phyloP scores from a whole-genome alignment of 257 asterid species.

The Solanum sitiens region DNA sequence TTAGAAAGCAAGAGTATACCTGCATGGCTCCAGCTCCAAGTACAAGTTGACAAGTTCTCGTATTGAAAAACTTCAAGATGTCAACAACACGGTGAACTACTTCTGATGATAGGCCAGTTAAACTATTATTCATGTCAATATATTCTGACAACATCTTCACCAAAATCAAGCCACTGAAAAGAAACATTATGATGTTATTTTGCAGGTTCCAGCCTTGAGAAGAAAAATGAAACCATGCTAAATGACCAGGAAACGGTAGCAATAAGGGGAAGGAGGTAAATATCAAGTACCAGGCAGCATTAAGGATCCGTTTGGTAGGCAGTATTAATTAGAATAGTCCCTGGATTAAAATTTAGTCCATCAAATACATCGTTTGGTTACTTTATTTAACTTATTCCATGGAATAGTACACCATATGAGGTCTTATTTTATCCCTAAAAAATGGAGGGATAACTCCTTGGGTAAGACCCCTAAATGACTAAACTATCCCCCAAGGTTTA shows the following conservation, averaged over 20 bases:
- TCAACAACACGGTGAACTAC: conserved; percentile 94
- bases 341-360: no score
- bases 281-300: neutral
- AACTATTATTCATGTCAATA: conserved; percentile 65
- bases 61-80: conserved; percentile 84
- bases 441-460: no score
- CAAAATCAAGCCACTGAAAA: conserved; percentile 85
- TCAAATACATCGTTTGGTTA: no score
- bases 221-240: neutral
- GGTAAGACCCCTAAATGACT: no score
- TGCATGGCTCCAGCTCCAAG: conserved; percentile 99
- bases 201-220: neutral
- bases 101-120: conserved; percentile 83
- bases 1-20: conserved; percentile 25
- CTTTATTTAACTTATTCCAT: no score
- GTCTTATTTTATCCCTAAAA: no score
- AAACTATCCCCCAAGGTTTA: no score
- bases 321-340: no score
- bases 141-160: conserved; percentile 96
- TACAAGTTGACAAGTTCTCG: conserved; percentile 95
- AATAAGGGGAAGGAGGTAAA: neutral
- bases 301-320: no score
- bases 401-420: no score
- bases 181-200: neutral
- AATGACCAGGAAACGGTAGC: neutral